Percentiles rank a stretch among this genome's conserved stretches.
Evolutionary conservation across 2,329 filamentous ascomycete species (phyloP).

Genomic region (Phoma sp.): DNA sequence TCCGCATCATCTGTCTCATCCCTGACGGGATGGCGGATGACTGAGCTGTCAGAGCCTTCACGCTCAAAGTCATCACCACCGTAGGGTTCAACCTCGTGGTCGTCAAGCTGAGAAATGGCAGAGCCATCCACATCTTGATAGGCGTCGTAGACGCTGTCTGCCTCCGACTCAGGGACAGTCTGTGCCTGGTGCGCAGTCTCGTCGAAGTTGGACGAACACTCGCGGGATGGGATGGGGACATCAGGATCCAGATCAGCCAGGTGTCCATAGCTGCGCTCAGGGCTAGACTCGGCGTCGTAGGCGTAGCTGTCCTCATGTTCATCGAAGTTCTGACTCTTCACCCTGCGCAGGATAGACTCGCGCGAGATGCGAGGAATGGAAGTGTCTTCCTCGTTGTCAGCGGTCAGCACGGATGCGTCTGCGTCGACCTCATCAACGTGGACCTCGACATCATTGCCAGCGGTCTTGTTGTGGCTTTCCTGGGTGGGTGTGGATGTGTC

Average conservation of each 20-base stretch:
- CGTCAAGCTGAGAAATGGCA: constrained; percentile 52
- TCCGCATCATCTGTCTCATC: constrained; percentile 37
- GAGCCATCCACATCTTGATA: constrained; percentile 71
- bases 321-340: constrained; percentile 71
- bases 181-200: constrained; percentile 65
- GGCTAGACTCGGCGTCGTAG: constrained; percentile 59
- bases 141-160: constrained; percentile 60
- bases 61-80: constrained; percentile 47
- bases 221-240: constrained; percentile 85
- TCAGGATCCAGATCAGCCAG: constrained; percentile 78
- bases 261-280: constrained; percentile 62
- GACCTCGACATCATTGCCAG: constrained; percentile 33
- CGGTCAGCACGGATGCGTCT: constrained; percentile 25
- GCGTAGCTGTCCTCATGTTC: constrained; percentile 51
- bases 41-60: constrained; percentile 60
- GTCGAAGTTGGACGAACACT: constrained; percentile 68
- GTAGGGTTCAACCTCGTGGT: constrained; percentile 25
- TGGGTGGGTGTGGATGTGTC: constrained; percentile 48
- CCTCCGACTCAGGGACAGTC: constrained; percentile 1
- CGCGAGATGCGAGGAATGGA: constrained; percentile 83
- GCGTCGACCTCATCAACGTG: constrained; percentile 45
- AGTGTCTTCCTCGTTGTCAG: constrained; percentile 57
- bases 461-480: constrained; percentile 42
- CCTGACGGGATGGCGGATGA: constrained; percentile 61
- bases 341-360: constrained; percentile 89